Evolutionary conservation across 306 rosid species (phyloP).

Genomic region (Corylus americana): DNA sequence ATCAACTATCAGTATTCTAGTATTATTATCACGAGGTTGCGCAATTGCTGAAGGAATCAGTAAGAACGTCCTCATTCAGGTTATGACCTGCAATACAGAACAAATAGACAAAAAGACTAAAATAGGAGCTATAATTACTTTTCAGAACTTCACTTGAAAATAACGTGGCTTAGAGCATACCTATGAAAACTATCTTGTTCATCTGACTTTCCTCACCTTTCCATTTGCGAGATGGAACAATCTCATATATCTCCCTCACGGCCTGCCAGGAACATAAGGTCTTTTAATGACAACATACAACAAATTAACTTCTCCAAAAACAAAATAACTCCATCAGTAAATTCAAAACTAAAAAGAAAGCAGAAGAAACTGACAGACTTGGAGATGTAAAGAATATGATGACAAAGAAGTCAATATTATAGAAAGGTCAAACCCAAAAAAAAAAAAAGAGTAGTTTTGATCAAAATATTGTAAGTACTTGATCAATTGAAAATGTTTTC

Average conservation of each 20-base stretch:
- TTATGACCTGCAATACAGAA: conserved; percentile 44
- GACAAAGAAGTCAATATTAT: not conserved
- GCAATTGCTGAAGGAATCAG: conserved; percentile 41
- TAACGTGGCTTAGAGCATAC: conserved; percentile 32
- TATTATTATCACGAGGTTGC: not conserved
- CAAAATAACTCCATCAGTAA: not conserved
- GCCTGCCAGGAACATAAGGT: conserved; percentile 49
- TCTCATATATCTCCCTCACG: conserved; percentile 85
- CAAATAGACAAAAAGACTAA: not conserved
- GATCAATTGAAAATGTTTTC: not conserved
- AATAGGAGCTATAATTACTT: not conserved
- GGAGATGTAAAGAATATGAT: not conserved
- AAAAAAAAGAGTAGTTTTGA: too few species aligned
- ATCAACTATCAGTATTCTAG: not conserved
- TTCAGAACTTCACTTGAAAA: not conserved
- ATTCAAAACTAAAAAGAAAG: not conserved
- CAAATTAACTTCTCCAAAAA: conserved; percentile 1
- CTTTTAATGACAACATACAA: not conserved
- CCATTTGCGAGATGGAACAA: conserved; percentile 88
- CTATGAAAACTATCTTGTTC: conserved; percentile 89
- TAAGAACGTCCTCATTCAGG: conserved; percentile 40
- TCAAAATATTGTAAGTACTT: not conserved
- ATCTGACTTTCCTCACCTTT: conserved; percentile 56
- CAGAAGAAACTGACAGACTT: not conserved
- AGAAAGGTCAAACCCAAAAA: too few species aligned